Evolutionary conservation across 2,329 filamentous ascomycete genomes (phyloP), one percentile per base, ranked within the genome.

Genomic region (Curvularia spicifera): DNA sequence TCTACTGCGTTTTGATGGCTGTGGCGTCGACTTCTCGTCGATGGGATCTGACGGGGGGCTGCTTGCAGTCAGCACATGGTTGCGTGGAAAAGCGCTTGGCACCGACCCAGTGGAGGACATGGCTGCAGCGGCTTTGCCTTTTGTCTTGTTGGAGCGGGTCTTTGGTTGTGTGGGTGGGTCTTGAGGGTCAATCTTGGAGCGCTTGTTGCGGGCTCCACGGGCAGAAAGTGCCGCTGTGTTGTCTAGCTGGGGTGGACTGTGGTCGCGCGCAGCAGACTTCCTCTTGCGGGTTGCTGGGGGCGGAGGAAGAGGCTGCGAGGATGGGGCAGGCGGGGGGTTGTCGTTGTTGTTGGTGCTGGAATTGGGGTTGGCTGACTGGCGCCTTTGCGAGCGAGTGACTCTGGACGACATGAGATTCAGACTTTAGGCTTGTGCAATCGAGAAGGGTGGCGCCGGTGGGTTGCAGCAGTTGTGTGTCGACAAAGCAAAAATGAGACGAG

Each of bases 311-410:
- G 65, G 65, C 46, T 72, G 76, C 50, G 80, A 75, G 73, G 79
- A 72, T 60, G 67, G 71, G 65, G 63, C 74, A 65, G 69, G 73
- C 45, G 70, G 71, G 31, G 68, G 65, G 56, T 64, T 65, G 53
- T 73, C 64, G 71, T 63, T 74, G 63, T 86, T 77, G 65, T 76
- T 75, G 74, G 83, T 64, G 70, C 18, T 18, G 18, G 65, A 73
- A 22, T 26, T 22, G 60, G 87, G 76, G 66, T 77, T 76, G 75
- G 84, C 84, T 80, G 91, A 90, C 82, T 91, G 91, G 86, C 91
- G 89, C 84, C 93, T 93, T 83, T 93, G 90, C 74, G 93, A 95
- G 84, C 94, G 92, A 84, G 94, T 97, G 74, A 95, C 89, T 91
- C 93, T 97, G 86, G 88, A 83, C 87, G 91, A 91, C 93, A 97